These are phyloP conservation scores for Sporothrix inflata DNA, from an alignment of 2,329 filamentous ascomycete genomes.

Conservation along the genomic window DNA sequence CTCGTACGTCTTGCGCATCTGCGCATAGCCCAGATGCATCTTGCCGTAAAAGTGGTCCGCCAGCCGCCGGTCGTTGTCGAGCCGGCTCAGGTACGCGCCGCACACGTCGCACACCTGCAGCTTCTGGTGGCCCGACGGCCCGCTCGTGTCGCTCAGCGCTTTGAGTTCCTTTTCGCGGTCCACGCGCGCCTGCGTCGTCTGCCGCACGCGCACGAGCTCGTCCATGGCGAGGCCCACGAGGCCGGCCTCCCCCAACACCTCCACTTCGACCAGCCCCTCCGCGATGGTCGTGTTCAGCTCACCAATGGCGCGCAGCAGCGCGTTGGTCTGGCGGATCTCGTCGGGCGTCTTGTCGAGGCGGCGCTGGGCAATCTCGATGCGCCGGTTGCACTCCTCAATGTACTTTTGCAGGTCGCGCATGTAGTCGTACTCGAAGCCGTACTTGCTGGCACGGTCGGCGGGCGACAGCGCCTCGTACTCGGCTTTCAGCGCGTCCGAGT, in stretches of 20 bases:
- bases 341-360: constrained; percentile 96
- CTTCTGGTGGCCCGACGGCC: constrained; percentile 94
- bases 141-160: constrained; percentile 85
- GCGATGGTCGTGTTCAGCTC: constrained; percentile 79
- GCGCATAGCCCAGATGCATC: constrained; percentile 97
- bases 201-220: constrained; percentile 84
- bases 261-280: constrained; percentile 81
- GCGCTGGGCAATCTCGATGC: constrained; percentile 88
- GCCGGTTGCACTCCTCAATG: constrained; percentile 92
- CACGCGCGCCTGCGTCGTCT: constrained; percentile 77
- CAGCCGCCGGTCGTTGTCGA: constrained; percentile 91
- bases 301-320: constrained; percentile 81
- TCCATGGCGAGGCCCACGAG: constrained; percentile 81
- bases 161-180: constrained; percentile 89
- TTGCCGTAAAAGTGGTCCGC: constrained; percentile 99
- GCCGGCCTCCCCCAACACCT: constrained; percentile 79
- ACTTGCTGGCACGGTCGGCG: constrained; percentile 68
- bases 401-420: constrained; percentile 94
- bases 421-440: constrained; percentile 96
- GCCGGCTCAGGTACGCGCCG: constrained; percentile 85
- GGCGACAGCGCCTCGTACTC: constrained; percentile 80
- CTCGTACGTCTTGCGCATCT: constrained; percentile 95
- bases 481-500: constrained; percentile 83
- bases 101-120: constrained; percentile 98
- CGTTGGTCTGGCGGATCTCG: constrained; percentile 94